Evolutionary conservation across 2,329 filamentous ascomycete species (phyloP).

Genomic region (Salinomyces thailandicus): DNA sequence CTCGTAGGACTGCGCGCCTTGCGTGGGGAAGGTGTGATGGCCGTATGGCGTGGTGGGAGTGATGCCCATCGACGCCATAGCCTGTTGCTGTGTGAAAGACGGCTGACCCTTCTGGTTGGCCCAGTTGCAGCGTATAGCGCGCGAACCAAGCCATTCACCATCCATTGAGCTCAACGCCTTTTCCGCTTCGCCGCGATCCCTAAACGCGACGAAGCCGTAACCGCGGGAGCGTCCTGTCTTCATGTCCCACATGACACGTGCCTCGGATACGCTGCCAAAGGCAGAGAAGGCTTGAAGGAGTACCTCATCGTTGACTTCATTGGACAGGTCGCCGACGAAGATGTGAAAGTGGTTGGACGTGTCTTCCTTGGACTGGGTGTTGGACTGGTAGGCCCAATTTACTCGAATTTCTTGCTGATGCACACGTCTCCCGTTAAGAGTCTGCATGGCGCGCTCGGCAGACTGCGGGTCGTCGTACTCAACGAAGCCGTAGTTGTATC

Average conservation of each 20-base stretch:
- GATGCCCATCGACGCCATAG: conserved; percentile 96
- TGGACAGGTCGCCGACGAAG: conserved; percentile 93
- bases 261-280: conserved; percentile 92
- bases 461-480: conserved; percentile 97
- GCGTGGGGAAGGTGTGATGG: conserved; percentile 84
- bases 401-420: conserved; percentile 98
- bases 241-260: conserved; percentile 99
- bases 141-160: conserved; percentile 95
- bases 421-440: conserved; percentile 86
- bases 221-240: conserved; percentile 96
- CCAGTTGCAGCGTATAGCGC: conserved; percentile 99
- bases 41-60: conserved; percentile 93
- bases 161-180: conserved; percentile 97
- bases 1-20: conserved; percentile 93
- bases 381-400: conserved; percentile 99
- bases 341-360: conserved; percentile 98
- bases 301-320: conserved; percentile 96
- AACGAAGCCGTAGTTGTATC: conserved; percentile 97
- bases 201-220: conserved; percentile 96
- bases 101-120: conserved; percentile 99
- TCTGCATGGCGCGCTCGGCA: conserved; percentile 94
- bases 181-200: conserved; percentile 85
- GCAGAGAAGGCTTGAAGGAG: conserved; percentile 88
- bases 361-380: conserved; percentile 87
- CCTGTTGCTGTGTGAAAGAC: conserved; percentile 94